A percentile compares a stretch with the other conserved stretches of the same genome.
phyloP scores from a whole-genome alignment of 192 early-diverging fungal genomes.

The Chytriomyces sp. region DNA sequence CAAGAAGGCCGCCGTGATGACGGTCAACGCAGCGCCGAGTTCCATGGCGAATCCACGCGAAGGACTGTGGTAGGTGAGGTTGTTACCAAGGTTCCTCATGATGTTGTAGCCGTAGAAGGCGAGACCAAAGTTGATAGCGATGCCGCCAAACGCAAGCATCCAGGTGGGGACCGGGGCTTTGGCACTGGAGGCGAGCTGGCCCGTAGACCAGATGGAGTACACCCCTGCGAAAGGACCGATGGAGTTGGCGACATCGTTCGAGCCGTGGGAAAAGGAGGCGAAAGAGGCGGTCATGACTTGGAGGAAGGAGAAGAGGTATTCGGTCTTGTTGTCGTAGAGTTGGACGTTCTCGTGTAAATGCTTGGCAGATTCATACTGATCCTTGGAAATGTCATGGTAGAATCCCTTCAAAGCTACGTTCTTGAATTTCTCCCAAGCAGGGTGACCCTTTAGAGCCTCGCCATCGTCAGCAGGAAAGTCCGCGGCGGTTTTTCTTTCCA shows the following conservation, averaged over 20 bases:
- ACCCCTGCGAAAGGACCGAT: conserved; percentile 76
- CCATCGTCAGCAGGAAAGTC: conserved; percentile 35
- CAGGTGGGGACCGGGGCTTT: conserved; percentile 74
- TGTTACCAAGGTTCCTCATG: conserved; percentile 79
- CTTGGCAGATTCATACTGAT: too few relatives aligned
- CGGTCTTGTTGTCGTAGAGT: conserved; percentile 72
- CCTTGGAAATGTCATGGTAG: conserved; percentile 12
- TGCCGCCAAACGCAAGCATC: too few relatives aligned
- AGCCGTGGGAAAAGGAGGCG: conserved; percentile 83
- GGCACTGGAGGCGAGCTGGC: conserved; percentile 52
- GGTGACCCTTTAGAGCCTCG: too few relatives aligned
- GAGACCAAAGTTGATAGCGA: too few relatives aligned
- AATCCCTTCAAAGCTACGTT: too few relatives aligned
- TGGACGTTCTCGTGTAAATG: conserved; percentile 66
- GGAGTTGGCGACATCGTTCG: too few relatives aligned
- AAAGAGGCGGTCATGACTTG: conserved; percentile 77
- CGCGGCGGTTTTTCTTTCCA: background rate
- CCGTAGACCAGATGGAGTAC: conserved; percentile 66
- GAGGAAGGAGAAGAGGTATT: too few relatives aligned
- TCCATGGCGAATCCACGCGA: too few relatives aligned
- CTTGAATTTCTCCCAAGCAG: too few relatives aligned
- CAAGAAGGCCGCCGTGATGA: too few relatives aligned
- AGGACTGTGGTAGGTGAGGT: conserved; percentile 79
- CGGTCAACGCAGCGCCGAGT: too few relatives aligned
- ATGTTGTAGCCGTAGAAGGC: conserved; percentile 73